A percentile compares a stretch with the other conserved stretches of the same genome.
phyloP scores from a whole-genome alignment of 2,329 filamentous ascomycete species.

The Fusarium albidum region DNA sequence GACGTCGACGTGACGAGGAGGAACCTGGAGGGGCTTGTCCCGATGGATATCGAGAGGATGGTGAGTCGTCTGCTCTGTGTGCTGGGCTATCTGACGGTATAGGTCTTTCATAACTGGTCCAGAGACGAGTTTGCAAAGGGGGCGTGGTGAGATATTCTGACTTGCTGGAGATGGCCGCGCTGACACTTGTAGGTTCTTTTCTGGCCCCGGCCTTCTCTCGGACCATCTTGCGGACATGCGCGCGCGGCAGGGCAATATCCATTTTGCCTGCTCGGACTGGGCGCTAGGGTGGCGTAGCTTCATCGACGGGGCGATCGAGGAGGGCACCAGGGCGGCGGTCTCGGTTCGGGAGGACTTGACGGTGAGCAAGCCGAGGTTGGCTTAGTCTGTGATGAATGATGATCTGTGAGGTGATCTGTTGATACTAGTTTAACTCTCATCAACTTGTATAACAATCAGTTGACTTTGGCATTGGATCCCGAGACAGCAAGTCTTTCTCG shows the following conservation, averaged over 20 bases:
- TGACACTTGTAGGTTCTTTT: constrained; percentile 45
- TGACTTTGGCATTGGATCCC: too few species aligned
- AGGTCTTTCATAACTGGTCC: constrained; percentile 58
- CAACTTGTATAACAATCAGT: too few species aligned
- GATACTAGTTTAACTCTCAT: too few species aligned
- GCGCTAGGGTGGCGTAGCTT: constrained; percentile 58
- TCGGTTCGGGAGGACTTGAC: background rate
- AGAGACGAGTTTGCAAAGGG: constrained; percentile 57
- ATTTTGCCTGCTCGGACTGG: constrained; percentile 59
- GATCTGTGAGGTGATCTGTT: too few species aligned
- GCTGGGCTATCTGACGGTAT: background rate
- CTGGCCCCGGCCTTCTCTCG: constrained; percentile 46
- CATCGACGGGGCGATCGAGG: constrained; percentile 59
- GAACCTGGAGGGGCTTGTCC: constrained; percentile 46
- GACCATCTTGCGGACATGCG: constrained; percentile 51
- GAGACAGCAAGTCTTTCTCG: too few species aligned
- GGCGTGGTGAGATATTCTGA: constrained; percentile 42
- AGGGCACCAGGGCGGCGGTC: constrained; percentile 46
- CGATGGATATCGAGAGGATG: constrained; percentile 41
- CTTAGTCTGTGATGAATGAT: too few species aligned
- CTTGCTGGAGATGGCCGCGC: accelerated
- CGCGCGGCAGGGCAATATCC: constrained; percentile 50
- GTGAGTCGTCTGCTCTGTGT: constrained; percentile 15
- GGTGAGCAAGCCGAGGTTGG: too few species aligned
- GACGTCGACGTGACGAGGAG: constrained; percentile 45